Evolutionary conservation across 352 stramenopile species (phyloP), one percentile per base, ranked within the genome.

Genomic region (Plasmopara halstedii): DNA sequence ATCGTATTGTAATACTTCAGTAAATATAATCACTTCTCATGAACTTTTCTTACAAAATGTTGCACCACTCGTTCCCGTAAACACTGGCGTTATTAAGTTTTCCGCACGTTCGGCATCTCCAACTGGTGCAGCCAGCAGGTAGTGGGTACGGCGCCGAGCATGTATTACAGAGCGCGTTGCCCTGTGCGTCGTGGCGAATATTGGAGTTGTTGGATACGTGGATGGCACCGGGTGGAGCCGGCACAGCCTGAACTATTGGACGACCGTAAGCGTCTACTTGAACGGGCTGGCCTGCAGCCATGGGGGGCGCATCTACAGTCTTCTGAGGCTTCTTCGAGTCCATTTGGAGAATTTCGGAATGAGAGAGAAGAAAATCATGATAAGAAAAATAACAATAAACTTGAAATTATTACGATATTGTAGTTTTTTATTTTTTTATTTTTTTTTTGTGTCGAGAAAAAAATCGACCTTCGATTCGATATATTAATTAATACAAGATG

Each of bases 71-170:
- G 45, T 83, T 65, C 44, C 77, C 77, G 47, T 85, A 85, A 17
- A 81, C 55, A 42, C 78, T 89, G 23, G 78, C 78, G 42, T 87
- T 89, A 56, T 89, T 89, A 20, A 89, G 59, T 27, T 87, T 64
- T 14, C 73, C 68, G 43, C 78, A 89, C 33, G 58, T 76, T 38
- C 74, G 74, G 58, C 78, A 89, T 42, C 74, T 68, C 75, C 75
- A 89, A 42, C 75, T 86, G 3, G 78, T 88, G 38, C 63, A 78
- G 14, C 78, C 75, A 0, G 63, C 58, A 8, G 78, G 78, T 9
- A 89, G 63, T 7, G 75, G 78, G 49, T 89, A 88, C 34, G 78
- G 75, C 14, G 73, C 50, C 11, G 61, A 64, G 59, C 78, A 89
- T 44, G 83, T 82, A 45, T 77, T 81, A 38, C 78, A 89, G 13